A percentile compares a stretch with the other conserved stretches of the same genome.
Conservation (phyloP, 805 yeast genomes). For the Ogataea saltuana region DNA sequence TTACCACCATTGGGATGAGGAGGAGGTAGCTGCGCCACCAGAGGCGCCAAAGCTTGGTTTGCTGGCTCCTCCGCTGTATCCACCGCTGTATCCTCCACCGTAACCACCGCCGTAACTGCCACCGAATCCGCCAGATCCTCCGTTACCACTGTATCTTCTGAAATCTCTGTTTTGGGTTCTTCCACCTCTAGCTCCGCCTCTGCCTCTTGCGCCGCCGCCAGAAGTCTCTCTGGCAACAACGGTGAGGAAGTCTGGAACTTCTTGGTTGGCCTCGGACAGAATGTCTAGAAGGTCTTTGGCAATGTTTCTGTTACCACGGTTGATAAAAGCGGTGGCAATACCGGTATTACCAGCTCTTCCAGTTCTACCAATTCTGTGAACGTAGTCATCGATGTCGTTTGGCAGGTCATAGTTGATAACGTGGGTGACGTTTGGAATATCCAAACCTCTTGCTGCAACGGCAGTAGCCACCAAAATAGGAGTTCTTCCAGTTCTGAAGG, state of each 20-base stretch:
- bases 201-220: constrained; percentile 55
- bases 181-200: constrained; percentile 53
- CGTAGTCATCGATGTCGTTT: constrained; percentile 96
- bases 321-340: constrained; percentile 97
- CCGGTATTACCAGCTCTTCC: constrained; percentile 99
- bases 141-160: constrained; percentile 45
- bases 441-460: constrained; percentile 99
- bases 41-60: constrained; percentile 34
- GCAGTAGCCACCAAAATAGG: constrained; percentile 98
- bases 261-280: constrained; percentile 95
- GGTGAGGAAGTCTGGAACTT: constrained; percentile 86
- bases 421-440: constrained; percentile 97
- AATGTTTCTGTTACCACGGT: constrained; percentile 90
- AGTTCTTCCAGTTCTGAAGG: constrained; percentile 88
- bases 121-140: constrained; percentile 33
- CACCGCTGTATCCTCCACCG: constrained; percentile 36
- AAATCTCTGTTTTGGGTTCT: constrained; percentile 43
- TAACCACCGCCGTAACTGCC: constrained; percentile 26
- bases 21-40: constrained; percentile 23
- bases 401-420: constrained; percentile 98
- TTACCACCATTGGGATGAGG: constrained; percentile 39
- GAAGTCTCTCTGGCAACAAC: constrained; percentile 76
- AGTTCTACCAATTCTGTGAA: constrained; percentile 99
- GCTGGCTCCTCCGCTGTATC: constrained; percentile 31
- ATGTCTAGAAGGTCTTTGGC: constrained; percentile 85